Base-by-base conservation (phyloP, 2,329 filamentous ascomycete species). In the Penicillium sp. region DNA sequence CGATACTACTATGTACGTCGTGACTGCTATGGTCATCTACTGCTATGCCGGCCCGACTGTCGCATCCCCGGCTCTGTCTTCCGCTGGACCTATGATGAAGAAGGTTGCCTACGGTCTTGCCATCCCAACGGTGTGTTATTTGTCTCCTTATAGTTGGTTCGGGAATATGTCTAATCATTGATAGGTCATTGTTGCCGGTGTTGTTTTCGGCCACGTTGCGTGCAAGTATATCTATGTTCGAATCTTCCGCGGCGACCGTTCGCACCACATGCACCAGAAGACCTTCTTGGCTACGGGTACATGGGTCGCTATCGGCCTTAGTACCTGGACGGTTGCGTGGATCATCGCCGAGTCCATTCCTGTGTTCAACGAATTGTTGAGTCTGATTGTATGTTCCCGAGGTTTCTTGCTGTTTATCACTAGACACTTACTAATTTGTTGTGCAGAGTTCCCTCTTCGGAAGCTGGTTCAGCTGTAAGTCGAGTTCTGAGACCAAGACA, bases 281-380 rank as follows among this genome's bases (percentile, higher is more conserved):
- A 83, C 76, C 38, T 70, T 73, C 48, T 56, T 77, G 0, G 80
- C 81, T 16, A 81, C 79, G 55, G 67, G 77, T 1, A 77, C 77
- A 15, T 89, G 86, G 87, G 63, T 82, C 16, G 77, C 60, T 4
- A 80, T 89, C 23, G 79, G 81, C 3, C 65, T 78, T 1, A 68
- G 64, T 13, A 70, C 82, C 15, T 89, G 85, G 82, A 65, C 81
- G 6, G 57, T 86, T 21, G 82, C 84, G 1, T 87, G 83, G 77
- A 65, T 89, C 52, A 84, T 90, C 54, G 85, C 86, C 7, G 83
- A 87, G 69, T 82, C 83, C 0, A 84, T 90, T 5, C 87, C 87
- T 1, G 81, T 83, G 50, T 90, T 89, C 74, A 82, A 83, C 64
- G 78, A 83, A 46, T 72, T 90, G 18, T 72, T 89, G 38, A 83